Base-by-base conservation (phyloP, 371 early-diverging fungal genomes). In the Thermomucor indicae-seudaticae region DNA sequence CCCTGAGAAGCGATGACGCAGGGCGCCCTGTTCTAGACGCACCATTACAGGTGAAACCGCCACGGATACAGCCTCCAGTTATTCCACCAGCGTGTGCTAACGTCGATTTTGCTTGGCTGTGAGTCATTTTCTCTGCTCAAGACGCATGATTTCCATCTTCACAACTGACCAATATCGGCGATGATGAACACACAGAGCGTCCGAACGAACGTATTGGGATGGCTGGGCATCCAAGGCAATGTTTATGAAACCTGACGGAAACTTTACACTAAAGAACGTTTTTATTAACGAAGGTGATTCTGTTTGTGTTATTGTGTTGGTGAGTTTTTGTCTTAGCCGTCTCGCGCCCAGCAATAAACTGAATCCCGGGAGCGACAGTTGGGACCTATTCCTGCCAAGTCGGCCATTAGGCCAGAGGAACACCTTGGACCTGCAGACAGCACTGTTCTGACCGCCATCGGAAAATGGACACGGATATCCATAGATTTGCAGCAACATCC, bases 191-290 rank as follows among this genome's bases (percentile, higher is more conserved):
- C 23, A 14, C 28, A 71, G 71, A 16, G 64, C 67, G 20, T 47
- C 60, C 14, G 67, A 67, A 44, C 57, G 67, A 43, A 48, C 57
- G 12, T 58, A 67, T 38, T 72, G 72, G 72, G 65, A 67, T 57
- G 68, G 72, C 23, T 63, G 65, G 64, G 35, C 46, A 11, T 57
- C 60, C 32, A 72, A 72, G 47, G 37, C 62, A 19, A 65, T 72
- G 65, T 65, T 72, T 41, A 47, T 72, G 43, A 55, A 56, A 17
- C 29, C 46, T 19, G 68, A 72, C 25, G 72, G 68, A 23, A 65
- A 57, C 31, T 65, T 65, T 34, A 72, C 65, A 2, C 48, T 54
- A 17, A 55, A 62, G 12, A 54, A 67, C 40, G 61, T 65, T 2
- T 56, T 60, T 43, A 57, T 63, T 14, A 39, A 46, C 6, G 45